phyloP scores from a whole-genome alignment of 805 yeast genomes.

The Starmerella apicola region DNA sequence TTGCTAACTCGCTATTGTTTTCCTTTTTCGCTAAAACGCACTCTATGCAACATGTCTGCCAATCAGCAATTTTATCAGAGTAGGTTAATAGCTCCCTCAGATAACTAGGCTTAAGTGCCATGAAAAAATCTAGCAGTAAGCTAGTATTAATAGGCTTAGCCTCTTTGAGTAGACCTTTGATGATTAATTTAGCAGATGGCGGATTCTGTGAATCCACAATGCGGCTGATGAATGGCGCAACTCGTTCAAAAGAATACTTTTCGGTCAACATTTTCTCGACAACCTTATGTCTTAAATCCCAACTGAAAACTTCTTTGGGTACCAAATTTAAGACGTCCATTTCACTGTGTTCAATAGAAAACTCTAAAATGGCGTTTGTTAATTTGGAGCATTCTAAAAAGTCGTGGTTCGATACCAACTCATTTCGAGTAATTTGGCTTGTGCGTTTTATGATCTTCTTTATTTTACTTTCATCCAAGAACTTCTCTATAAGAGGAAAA shows the following conservation, averaged over 20 bases:
- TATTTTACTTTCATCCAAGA: neutral
- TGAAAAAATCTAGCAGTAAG: neutral
- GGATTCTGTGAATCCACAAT: slow-evolving; percentile 10
- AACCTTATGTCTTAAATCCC: slow-evolving; percentile 13
- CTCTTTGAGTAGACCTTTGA: neutral
- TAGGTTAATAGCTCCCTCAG: neutral
- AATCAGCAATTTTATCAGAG: neutral
- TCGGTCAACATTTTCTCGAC: slow-evolving; percentile 3
- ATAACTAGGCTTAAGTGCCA: neutral
- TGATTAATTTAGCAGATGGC: slow-evolving; percentile 3
- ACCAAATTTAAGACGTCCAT: slow-evolving; percentile 1
- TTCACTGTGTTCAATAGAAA: slow-evolving; percentile 2
- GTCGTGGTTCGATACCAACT: neutral
- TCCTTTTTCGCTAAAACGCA: neutral
- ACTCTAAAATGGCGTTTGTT: slow-evolving; percentile 6
- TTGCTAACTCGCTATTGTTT: neutral
- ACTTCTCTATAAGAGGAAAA: slow-evolving; percentile 9
- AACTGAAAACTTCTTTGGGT: slow-evolving; percentile 10
- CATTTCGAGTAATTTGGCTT: neutral
- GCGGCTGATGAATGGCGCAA: neutral
- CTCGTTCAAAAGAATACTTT: neutral
- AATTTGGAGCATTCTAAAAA: slow-evolving; percentile 5
- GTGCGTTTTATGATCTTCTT: neutral
- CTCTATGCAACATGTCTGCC: slow-evolving; percentile 6
- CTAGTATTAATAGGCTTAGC: slow-evolving; percentile 1